These are phyloP conservation scores for Aspergillus piperis DNA, from an alignment of 2,329 filamentous ascomycete species.

Conservation along the genomic window DNA sequence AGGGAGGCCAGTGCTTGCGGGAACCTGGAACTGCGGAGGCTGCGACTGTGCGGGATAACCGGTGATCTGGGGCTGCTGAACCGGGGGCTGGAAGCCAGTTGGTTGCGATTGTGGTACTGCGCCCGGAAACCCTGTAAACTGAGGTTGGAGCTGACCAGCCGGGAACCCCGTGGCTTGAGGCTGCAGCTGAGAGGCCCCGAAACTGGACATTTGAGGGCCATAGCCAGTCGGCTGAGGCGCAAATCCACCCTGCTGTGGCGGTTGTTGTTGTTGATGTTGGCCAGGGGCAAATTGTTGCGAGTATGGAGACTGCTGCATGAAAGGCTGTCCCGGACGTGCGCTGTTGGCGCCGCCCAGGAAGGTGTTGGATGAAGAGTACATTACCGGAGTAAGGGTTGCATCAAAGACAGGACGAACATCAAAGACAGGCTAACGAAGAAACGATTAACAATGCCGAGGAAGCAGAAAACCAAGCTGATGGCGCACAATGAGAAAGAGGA, in stretches of 20 bases:
- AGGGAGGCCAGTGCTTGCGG: conserved; percentile 49
- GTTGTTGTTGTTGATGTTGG: conserved; percentile 55
- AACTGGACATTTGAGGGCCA: conserved; percentile 56
- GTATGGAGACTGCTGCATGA: conserved; percentile 54
- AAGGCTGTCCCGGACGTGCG: conserved; percentile 67
- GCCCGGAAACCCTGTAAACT: conserved; percentile 53
- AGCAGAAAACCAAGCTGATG: conserved; percentile 4
- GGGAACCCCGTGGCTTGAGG: conserved; percentile 70
- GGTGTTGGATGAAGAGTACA: conserved; percentile 89
- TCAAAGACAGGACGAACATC: conserved; percentile 21
- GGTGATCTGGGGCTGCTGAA: conserved; percentile 63
- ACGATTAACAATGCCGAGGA: not conserved
- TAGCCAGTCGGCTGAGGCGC: conserved; percentile 59
- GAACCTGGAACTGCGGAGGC: conserved; percentile 39
- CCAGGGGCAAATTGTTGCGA: conserved; percentile 42
- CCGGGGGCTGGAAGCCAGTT: conserved; percentile 44
- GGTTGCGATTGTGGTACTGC: conserved; percentile 49
- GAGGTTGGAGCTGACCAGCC: conserved; percentile 47
- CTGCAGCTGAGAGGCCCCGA: conserved; percentile 58
- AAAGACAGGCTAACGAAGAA: not conserved
- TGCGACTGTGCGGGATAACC: conserved; percentile 53
- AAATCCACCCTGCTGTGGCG: conserved; percentile 56
- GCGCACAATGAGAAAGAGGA: conserved; percentile 22
- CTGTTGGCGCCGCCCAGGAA: conserved; percentile 78
- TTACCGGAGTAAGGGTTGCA: conserved; percentile 47